These are phyloP conservation scores for Fusarium multiceps DNA, from an alignment of 2,329 filamentous ascomycete species.

Conservation along the genomic window DNA sequence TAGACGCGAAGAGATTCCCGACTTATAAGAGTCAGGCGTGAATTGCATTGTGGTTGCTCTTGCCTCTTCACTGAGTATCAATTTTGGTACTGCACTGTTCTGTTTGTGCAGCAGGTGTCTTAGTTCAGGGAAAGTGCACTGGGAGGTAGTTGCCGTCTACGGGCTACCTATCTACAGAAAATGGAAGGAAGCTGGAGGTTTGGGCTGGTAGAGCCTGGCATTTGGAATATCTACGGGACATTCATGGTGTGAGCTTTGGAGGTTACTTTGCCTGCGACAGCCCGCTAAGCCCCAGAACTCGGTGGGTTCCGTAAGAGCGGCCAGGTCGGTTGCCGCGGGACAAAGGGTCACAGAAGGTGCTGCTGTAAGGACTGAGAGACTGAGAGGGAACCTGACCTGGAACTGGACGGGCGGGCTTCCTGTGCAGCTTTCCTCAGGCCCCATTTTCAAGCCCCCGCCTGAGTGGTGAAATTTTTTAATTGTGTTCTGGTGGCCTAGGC, in stretches of 20 bases:
- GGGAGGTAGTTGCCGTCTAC: conserved; percentile 4
- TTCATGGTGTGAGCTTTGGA: neutral
- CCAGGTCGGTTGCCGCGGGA: conserved; percentile 19
- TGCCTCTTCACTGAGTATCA: conserved; percentile 1
- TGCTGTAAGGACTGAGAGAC: conserved; percentile 19
- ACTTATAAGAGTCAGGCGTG: neutral
- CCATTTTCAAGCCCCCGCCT: conserved; percentile 37
- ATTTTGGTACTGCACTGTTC: neutral
- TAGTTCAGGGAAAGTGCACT: neutral
- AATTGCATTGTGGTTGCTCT: conserved; percentile 9
- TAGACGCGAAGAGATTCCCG: conserved; percentile 12
- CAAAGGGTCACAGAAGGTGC: neutral
- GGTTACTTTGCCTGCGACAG: conserved; percentile 6
- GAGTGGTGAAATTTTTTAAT: conserved; percentile 29
- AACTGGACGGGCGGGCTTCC: neutral
- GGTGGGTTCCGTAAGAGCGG: neutral
- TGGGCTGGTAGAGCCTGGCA: neutral
- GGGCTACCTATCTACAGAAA: neutral
- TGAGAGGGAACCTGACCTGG: neutral
- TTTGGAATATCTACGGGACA: conserved; percentile 1
- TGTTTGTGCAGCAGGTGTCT: neutral
- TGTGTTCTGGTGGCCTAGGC: conserved; percentile 22
- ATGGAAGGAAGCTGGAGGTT: conserved; percentile 1
- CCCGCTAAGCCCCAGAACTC: neutral
- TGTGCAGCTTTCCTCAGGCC: conserved; percentile 22